Conservation (phyloP, 768 basidiomycete species). For the Amanita phalloides region DNA sequence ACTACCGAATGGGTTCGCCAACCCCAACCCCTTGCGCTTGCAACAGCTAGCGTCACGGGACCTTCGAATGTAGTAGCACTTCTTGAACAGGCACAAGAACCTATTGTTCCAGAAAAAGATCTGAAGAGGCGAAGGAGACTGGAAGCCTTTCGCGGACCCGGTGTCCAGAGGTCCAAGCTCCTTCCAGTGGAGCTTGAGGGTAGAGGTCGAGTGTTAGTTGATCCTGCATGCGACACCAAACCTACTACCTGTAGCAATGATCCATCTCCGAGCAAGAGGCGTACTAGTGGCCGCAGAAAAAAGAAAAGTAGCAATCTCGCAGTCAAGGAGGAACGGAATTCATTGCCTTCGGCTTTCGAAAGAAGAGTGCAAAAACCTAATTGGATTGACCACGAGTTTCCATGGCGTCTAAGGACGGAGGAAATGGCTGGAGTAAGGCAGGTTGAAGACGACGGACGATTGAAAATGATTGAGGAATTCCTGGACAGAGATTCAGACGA, state of each 20-base stretch:
- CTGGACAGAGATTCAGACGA: slow-evolving; percentile 66
- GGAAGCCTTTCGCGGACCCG: slow-evolving; percentile 47
- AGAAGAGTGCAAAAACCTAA: slow-evolving; percentile 42
- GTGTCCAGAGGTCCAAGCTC: slow-evolving; percentile 30
- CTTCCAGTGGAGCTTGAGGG: slow-evolving; percentile 56
- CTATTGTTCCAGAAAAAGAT: slow-evolving; percentile 46
- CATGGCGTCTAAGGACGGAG: slow-evolving; percentile 59
- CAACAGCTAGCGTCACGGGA: slow-evolving; percentile 27
- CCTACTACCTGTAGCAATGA: slow-evolving; percentile 18
- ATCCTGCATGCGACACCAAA: slow-evolving; percentile 33
- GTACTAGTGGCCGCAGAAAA: slow-evolving; percentile 29
- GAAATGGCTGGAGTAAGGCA: slow-evolving; percentile 41
- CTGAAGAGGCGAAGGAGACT: slow-evolving; percentile 56
- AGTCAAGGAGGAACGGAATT: slow-evolving; percentile 22
- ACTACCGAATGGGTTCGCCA: slow-evolving; percentile 54
- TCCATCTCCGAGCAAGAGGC: slow-evolving; percentile 25
- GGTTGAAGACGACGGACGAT: slow-evolving; percentile 46
- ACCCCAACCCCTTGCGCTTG: slow-evolving; percentile 36
- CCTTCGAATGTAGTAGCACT: slow-evolving; percentile 31
- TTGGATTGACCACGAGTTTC: slow-evolving; percentile 74
- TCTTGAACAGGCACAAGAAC: slow-evolving; percentile 27
- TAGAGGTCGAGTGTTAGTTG: slow-evolving; percentile 61
- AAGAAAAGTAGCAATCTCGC: slow-evolving; percentile 35
- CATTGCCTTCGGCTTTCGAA: slow-evolving; percentile 9
- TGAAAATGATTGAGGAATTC: slow-evolving; percentile 60